A percentile compares a stretch with the other conserved stretches of the same genome.
These are phyloP conservation scores for Juglanconis oblonga DNA, from an alignment of 2,329 filamentous ascomycete genomes.

Conservation along the genomic window DNA sequence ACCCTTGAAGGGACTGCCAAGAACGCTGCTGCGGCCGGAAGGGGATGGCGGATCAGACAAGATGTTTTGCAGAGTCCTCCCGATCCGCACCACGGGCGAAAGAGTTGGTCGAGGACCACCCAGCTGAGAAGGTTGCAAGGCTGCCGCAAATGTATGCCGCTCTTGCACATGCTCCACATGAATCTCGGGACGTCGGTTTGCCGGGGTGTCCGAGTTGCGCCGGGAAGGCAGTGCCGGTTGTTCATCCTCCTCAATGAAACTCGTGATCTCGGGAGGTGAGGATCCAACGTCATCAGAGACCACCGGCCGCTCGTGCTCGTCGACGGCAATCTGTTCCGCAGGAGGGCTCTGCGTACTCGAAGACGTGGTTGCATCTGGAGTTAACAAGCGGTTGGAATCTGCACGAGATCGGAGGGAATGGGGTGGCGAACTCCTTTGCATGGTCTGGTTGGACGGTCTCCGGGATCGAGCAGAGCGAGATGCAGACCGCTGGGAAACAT, in stretches of 20 bases:
- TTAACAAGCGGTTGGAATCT: conserved; percentile 46
- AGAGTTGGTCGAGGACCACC: conserved; percentile 40
- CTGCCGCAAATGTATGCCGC: conserved; percentile 12
- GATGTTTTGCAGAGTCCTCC: conserved; percentile 54
- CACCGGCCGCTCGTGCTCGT: background rate
- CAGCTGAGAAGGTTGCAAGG: conserved; percentile 24
- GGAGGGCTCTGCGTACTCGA: conserved; percentile 13
- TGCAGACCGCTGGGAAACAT: conserved; percentile 6
- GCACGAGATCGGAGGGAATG: conserved; percentile 33
- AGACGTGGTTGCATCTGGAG: conserved; percentile 51
- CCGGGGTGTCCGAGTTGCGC: conserved; percentile 21
- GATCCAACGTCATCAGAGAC: conserved; percentile 15
- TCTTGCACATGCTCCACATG: conserved; percentile 10
- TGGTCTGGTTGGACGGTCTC: conserved; percentile 20
- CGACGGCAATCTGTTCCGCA: background rate
- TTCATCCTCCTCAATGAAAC: conserved; percentile 4
- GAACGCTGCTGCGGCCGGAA: conserved; percentile 44
- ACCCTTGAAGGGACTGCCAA: conserved; percentile 55
- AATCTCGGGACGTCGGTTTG: conserved; percentile 5
- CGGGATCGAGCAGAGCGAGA: conserved; percentile 9
- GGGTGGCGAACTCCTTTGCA: conserved; percentile 20
- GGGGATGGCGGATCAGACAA: conserved; percentile 59
- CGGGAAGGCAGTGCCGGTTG: conserved; percentile 1
- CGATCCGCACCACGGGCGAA: conserved; percentile 58
- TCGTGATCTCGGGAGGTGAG: conserved; percentile 17